A percentile compares a stretch with the other conserved stretches of the same genome.
Evolutionary conservation across 2,329 filamentous ascomycete species (phyloP).

Genomic region (Aureobasidium sp.): DNA sequence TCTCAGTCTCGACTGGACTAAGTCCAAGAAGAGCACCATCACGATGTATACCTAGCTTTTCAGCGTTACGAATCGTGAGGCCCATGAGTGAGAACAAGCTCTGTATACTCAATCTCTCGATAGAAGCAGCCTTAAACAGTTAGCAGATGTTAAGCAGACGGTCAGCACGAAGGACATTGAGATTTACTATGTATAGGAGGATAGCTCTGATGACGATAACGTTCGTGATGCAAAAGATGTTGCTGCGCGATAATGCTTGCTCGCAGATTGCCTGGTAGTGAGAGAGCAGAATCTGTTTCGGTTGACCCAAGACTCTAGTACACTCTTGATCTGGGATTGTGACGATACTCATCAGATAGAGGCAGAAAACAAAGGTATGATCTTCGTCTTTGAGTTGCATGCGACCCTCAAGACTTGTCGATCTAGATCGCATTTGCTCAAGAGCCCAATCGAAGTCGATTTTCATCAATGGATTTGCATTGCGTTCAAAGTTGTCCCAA

Average conservation of each 20-base stretch:
- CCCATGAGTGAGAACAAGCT: conserved; percentile 43
- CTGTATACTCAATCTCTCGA: neutral
- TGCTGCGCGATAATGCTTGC: conserved; percentile 4
- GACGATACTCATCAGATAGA: conserved; percentile 11
- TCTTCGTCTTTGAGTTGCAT: neutral
- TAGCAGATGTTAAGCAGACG: neutral
- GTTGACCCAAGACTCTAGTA: neutral
- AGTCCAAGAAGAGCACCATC: conserved; percentile 49
- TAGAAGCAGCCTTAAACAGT: neutral
- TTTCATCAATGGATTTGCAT: conserved; percentile 14
- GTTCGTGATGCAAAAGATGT: conserved; percentile 1
- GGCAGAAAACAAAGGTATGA: neutral
- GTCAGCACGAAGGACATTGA: too few species aligned
- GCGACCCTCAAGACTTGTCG: neutral
- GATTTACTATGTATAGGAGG: conserved; percentile 12
- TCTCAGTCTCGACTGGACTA: conserved; percentile 49
- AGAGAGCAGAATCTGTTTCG: neutral
- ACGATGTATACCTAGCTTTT: conserved; percentile 55
- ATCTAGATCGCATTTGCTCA: neutral
- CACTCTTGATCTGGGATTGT: conserved; percentile 15
- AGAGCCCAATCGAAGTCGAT: conserved; percentile 12
- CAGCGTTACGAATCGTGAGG: conserved; percentile 53
- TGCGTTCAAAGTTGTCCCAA: conserved; percentile 11
- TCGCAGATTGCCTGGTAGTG: conserved; percentile 8
- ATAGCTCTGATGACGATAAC: conserved; percentile 6